Base-by-base conservation (phyloP, 2,329 filamentous ascomycete genomes). In the Chrysoporthe puriensis region DNA sequence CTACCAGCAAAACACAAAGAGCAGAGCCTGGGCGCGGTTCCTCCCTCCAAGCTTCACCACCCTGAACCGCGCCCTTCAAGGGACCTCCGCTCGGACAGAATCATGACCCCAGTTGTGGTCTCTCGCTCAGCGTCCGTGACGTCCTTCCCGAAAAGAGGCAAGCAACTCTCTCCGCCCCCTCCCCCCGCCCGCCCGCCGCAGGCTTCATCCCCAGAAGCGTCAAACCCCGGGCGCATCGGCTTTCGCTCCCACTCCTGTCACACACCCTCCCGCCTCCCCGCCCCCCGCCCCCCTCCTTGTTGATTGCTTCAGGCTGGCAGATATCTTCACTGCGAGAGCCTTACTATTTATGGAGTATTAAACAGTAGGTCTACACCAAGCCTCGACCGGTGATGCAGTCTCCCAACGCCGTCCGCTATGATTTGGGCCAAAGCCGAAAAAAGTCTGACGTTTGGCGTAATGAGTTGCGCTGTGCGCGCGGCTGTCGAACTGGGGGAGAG, bases 371-470 rank as follows among this genome's bases (percentile, higher is more conserved):
- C 65, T 68, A 70, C 64, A 70, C 68, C 68, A 68, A 68, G 63
- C 61, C 62, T 66, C 59, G 54, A 61, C 66, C 67, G 68, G 68
- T 63, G 68, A 70, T 70, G 68, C 68, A 70, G 62, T 70, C 43
- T 80, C 76, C 80, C 79, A 85, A 85, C 84, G 82, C 83, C 82
- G 81, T 82, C 82, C 83, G 83, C 84, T 85, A 85, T 86, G 83
- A 78, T 76, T 76, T 73, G 75, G 73, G 78, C 60, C 56, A 66
- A 66, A 69, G 64, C 67, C 66, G 62, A 66, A 65, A 70, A 70
- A 68, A 60, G 50, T 68, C 66, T 68, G 66, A 63, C 57, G 32
- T 66, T 58, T 64, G 60, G 67, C 66, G 56, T 69, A 57, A 66
- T 63, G 65, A 52, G 46, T 68, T 64, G 65, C 59, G 61, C 62